Base-by-base conservation (phyloP, 768 basidiomycete genomes). In the Mycena crocata region DNA sequence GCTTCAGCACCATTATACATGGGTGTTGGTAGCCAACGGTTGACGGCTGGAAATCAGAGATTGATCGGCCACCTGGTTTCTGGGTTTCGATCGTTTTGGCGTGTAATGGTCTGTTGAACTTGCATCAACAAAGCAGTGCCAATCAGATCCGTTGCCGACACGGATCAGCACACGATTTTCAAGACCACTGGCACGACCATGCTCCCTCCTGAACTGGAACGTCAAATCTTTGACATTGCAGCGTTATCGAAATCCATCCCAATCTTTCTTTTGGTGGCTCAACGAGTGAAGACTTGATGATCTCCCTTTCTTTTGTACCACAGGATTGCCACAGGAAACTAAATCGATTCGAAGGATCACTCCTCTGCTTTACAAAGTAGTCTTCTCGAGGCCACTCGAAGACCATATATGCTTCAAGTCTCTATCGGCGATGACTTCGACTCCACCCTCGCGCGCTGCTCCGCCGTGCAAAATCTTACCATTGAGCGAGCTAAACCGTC, bases 361-460 rank as follows among this genome's bases (percentile, higher is more conserved):
- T 12, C 48, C 59, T 9, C 26, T 61, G 1, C 40, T 61, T 17
- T 61, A 61, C 59, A 50, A 34, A 12, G 59, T 61, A 10, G 59
- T 61, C 23, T 61, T 61, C 42, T 31, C 37, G 1, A 12, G 51
- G 32, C 48, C 59, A 24, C 8, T 51, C 2, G 28, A 35, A 21
- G 59, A 34, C 19, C 28, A 51, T 23, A n/a, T 40, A 19, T 51
- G 48, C 39, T 61, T 61, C n/a, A 45, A 61, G 4, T 17, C 26
- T 28, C 17, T 15, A 23, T 50, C 23, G 30, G 42, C 3, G 8
- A 28, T 6, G 26, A 60, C 21, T 28, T 60, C 35, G 35, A 60
- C 10, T 35, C 26, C 24, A 34, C 51, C 19, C 49, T 61, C 13
- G 56, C 56, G 19, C 44, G 31, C 31, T 58, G 57, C 34, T 35